Evolutionary conservation across 2,329 filamentous ascomycete species (phyloP), one percentile per base, ranked within the genome.

Genomic region (Ascochyta lentis): DNA sequence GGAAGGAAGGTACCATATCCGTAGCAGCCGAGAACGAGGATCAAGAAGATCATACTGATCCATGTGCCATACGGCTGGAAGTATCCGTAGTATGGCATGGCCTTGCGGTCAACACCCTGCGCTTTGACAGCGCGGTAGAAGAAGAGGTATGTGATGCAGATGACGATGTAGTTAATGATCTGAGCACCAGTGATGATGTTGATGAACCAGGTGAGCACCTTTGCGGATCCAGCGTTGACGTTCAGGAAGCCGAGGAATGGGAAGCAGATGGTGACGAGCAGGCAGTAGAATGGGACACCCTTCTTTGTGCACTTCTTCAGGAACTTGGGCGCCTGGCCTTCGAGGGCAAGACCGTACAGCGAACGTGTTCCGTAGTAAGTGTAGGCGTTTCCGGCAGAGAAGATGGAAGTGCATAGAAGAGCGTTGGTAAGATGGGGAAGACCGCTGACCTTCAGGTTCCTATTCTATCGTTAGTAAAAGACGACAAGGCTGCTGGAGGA

Each of bases 201-300:
- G 23, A 90, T 84, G 61, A 92, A 87, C 89, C 89, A 92, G 49
- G 81, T 80, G 55, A 92, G 78, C 0, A 92, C 90, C n/a, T 87
- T 84, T 2, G 88, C 82, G 0, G 86, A 81, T 47, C 81, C 80
- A 54, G 84, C 81, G 15, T 84, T 87, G n/a, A 92, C 82, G 72
- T 92, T 88, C 38, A 92, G 78, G 74, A 92, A 94, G 3, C 86
- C 83, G 6, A 94, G 78, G 3, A 90, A 78, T 1, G 87, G 83
- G 64, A 94, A 85, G 3, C 84, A 71, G 13, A 90, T 80, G 0
- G 90, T 88, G 29, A 86, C 72, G 1, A 74, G 64, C n/a, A 93
- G 88, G 65, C 86, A 90, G 72, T 89, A 90, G 54, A 91, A 80
- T 0, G 90, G 90, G 0, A 93, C 84, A 64, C 86, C 86, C 12